Evolutionary conservation across 2,329 filamentous ascomycete genomes (phyloP), one percentile per base, ranked within the genome.

Genomic region (Paraphaeosphaeria sporulosa): DNA sequence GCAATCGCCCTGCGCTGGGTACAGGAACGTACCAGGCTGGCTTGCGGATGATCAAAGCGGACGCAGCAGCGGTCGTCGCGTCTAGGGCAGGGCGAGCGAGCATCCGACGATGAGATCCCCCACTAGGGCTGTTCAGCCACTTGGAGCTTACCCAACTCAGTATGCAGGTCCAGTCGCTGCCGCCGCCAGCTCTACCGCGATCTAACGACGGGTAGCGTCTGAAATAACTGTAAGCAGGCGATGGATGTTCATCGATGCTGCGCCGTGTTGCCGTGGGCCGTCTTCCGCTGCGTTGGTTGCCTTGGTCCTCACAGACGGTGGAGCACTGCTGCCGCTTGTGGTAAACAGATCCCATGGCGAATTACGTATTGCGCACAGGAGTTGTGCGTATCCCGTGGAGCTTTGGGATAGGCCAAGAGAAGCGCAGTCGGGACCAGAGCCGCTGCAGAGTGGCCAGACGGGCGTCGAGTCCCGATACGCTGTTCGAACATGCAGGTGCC

Each of bases 91-190:
- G 66, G 66, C 64, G 65, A 64, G 69, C 62, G 60, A 66, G 50
- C 61, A 67, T 68, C 59, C 58, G 59, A 53, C 43, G 54, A 49
- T 42, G 51, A 48, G 57, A 57, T 57, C 60, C 63, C 63, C 61
- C 57, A 55, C 63, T 62, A 64, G 65, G 38, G 60, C 66, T 60
- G 59, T 60, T 51, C 60, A 60, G 54, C 64, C 64, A 57, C 27
- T 56, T 70, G 36, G 56, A 67, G 70, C 30, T 64, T 73, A 71
- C 73, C 73, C 46, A 69, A 69, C 59, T 52, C 25, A 65, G 75
- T 76, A 76, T 75, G 51, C 44, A 63, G 72, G 63, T 74, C 73
- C 67, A 58, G 50, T 32, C 38, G 43, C 65, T 36, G 27, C 68
- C 66, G 68, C 66, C 69, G 63, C 60, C 57, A 48, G 57, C 47